Evolutionary conservation across 2,329 filamentous ascomycete genomes (phyloP), one percentile per base, ranked within the genome.

Genomic region (Aspergillus pseudoviridinutans): DNA sequence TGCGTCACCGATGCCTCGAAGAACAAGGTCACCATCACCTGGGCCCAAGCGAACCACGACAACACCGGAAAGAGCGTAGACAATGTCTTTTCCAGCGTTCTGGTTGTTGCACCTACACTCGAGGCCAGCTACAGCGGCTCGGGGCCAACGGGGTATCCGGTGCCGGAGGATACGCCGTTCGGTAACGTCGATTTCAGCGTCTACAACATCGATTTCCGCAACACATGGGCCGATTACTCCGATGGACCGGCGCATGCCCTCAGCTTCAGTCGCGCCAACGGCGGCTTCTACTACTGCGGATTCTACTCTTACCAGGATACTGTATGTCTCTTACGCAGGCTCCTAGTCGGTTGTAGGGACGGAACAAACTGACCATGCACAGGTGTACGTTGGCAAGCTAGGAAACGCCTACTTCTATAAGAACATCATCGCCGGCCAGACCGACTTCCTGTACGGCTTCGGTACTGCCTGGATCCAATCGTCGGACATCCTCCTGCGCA

Each of bases 301-400:
- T 84, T 89, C 64, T 86, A 86, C 66, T 85, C 82, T 57, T 89
- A 86, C 65, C 87, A 89, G 71, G 87, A 89, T 60, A 89, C 87
- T 7, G 84, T 73, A 65, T 20, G 61, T 56, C 41, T 8, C 12
- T 35, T 35, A 2, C 32, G 6, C 32, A 35, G 2, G 25, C 20
- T 24, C 29, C 35, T 14, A 50, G 10, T 12, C n/a, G 1, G 24
- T 12, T 27, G 8, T 14, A 20, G 2, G 32, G n/a, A 29, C 22
- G 24, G 44, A 10, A 10, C 44, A 29, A 24, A 59, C 53, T 42
- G 49, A 57, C 8, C 41, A 28, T 8, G 2, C 1, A 20, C 52
- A 72, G 71, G 64, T 88, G 3, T 89, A 88, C 63, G 69, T 88
- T 17, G 86, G 86, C 54, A 88, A 89, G 67, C 75, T 87, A 1